Evolutionary conservation across 2,329 filamentous ascomycete species (phyloP), one percentile per base, ranked within the genome.

Genomic region (Xylaria sp.): DNA sequence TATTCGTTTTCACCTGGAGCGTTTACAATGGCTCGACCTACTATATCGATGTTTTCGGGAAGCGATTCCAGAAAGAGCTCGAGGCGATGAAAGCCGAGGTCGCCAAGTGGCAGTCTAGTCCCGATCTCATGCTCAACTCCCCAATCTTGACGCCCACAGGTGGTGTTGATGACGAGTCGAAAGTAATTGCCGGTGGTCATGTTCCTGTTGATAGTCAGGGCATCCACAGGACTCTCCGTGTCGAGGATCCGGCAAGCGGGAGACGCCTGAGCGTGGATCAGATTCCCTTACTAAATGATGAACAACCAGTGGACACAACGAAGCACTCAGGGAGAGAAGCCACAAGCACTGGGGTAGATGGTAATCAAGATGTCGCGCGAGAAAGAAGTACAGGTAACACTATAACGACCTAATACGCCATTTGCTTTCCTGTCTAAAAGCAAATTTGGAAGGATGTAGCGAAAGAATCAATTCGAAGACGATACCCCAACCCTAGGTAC

Each of bases 41-140:
- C 79, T 99, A 99, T 80, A 98, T 99, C 75, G 96, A 99, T 74
- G 93, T 98, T 1, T 99, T 98, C 77, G 96, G 96, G 61, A 97
- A 92, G 74, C 89, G 94, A 2, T 98, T 99, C 84, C 93, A 99
- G 83, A 97, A 95, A 77, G 96, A 99, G 79, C 85, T 99, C 13
- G 94, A 99, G 77, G 87, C 90, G 59, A 87, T 99, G 81, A 94
- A 92, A 80, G 88, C 88, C 62, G 96, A 99, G 76, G 94, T 99
- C 9, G 87, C 90, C 51, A 95, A 93, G 77, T 96, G 93, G 93
- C 94, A 97, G 79, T 85, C 83, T 67, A 85, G 81, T 36, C 84
- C 87, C 1, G 86, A 88, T 17, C 72, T 83, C 73, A 75, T 75
- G 64, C 64, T 77, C n/a, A 76, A 76, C 22, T 81, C 78, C 6